Conservation (phyloP, 257 asterid genomes). For the Gentiana dahurica region DNA sequence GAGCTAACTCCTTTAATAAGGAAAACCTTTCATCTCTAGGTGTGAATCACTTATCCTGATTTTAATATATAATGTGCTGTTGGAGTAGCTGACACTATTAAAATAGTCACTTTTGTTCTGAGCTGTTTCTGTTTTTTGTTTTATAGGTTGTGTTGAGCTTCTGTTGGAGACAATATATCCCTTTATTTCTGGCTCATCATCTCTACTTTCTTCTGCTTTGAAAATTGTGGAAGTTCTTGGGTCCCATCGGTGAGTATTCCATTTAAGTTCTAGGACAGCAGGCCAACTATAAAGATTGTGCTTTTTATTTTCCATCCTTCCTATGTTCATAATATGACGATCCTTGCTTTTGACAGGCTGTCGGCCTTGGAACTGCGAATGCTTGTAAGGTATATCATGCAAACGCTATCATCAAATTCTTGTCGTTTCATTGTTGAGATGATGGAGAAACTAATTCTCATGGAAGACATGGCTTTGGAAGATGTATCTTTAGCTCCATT, state of each 20-base stretch:
- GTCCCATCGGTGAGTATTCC: slow-evolving; percentile 58
- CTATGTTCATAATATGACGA: not conserved
- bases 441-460: slow-evolving; percentile 81
- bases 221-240: slow-evolving; percentile 95
- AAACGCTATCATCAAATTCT: slow-evolving; percentile 53
- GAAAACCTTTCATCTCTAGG: slow-evolving; percentile 97
- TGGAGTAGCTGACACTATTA: not conserved
- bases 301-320: not conserved
- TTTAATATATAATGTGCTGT: slow-evolving; percentile 1
- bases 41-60: slow-evolving; percentile 26
- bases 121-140: slow-evolving; percentile 12
- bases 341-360: slow-evolving; percentile 46
- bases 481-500: slow-evolving; percentile 91
- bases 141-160: slow-evolving; percentile 92
- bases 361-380: slow-evolving; percentile 77
- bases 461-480: slow-evolving; percentile 70
- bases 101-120: slow-evolving; percentile 7
- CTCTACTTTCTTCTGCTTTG: slow-evolving; percentile 65
- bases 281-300: too few species aligned
- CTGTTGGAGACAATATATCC: slow-evolving; percentile 87
- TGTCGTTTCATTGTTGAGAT: slow-evolving; percentile 76
- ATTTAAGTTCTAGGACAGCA: not conserved
- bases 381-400: slow-evolving; percentile 84
- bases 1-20: slow-evolving; percentile 78
- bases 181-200: slow-evolving; percentile 72